A percentile compares a stretch with the other conserved stretches of the same genome.
phyloP scores from a whole-genome alignment of 2,329 filamentous ascomycete genomes.

The Pestalotiopsis sp. region DNA sequence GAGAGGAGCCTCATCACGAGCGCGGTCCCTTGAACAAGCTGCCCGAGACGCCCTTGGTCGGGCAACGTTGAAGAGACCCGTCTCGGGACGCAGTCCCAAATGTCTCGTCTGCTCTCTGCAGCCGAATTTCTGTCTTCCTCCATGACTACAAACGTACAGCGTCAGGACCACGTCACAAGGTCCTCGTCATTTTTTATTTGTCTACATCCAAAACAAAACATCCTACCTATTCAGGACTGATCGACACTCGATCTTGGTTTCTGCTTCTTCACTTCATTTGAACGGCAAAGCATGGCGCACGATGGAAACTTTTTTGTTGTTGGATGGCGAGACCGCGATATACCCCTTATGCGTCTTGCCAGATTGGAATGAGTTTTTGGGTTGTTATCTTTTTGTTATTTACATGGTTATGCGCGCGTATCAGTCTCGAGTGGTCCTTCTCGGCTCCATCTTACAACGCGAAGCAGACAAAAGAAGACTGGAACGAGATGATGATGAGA shows the following conservation, averaged over 20 bases:
- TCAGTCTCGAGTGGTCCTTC: not conserved
- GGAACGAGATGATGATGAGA: not conserved
- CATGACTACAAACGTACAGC: not conserved
- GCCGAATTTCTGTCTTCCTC: not conserved
- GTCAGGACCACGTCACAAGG: not conserved
- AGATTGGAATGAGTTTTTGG: not conserved
- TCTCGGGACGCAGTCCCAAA: not conserved
- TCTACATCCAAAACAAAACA: not conserved
- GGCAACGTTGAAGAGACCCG: not conserved
- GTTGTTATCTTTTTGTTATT: not conserved
- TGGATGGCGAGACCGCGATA: conserved; percentile 2
- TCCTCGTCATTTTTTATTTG: not conserved
- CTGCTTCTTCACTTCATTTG: not conserved
- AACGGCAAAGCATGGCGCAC: not conserved
- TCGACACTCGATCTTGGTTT: not conserved
- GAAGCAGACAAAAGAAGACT: not conserved
- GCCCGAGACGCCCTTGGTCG: not conserved
- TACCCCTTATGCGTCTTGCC: conserved; percentile 3
- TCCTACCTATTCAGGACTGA: not conserved
- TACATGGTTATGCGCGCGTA: not conserved
- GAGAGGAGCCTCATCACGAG: not conserved
- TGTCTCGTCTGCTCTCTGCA: not conserved
- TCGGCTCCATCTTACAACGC: not conserved
- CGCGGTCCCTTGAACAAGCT: not conserved
- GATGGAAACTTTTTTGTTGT: not conserved